These are phyloP conservation scores for Zarea fungicola DNA, from an alignment of 2,329 filamentous ascomycete genomes.

Conservation along the genomic window DNA sequence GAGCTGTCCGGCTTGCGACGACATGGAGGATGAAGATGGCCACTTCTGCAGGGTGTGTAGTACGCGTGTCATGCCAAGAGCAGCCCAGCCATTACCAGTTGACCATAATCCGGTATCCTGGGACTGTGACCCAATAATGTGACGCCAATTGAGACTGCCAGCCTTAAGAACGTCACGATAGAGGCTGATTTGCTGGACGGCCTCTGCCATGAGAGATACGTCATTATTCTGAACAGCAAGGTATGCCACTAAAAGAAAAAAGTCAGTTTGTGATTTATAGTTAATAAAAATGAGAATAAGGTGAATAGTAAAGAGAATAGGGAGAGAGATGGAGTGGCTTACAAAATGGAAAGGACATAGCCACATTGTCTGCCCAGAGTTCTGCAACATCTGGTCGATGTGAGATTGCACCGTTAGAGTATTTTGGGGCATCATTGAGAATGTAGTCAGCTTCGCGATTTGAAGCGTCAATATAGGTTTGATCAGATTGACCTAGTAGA, in stretches of 20 bases:
- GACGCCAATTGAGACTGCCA: slow-evolving; percentile 14
- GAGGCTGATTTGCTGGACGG: slow-evolving; percentile 13
- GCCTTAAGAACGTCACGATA: slow-evolving; percentile 14
- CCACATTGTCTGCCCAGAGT: slow-evolving; percentile 17
- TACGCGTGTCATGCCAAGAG: slow-evolving; percentile 15
- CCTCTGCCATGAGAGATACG: slow-evolving; percentile 5
- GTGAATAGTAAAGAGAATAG: no score
- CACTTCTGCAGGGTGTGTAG: slow-evolving; percentile 16
- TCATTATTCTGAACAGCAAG: slow-evolving; percentile 13
- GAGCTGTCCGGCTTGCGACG: slow-evolving; percentile 3
- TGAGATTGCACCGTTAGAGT: slow-evolving; percentile 14
- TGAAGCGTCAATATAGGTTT: slow-evolving; percentile 11
- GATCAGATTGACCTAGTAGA: slow-evolving; percentile 14
- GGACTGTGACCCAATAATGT: slow-evolving; percentile 16
- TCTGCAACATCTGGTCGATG: slow-evolving; percentile 14
- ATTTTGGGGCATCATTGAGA: slow-evolving; percentile 8
- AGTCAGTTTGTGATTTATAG: no score
- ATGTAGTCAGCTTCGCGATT: slow-evolving; percentile 13
- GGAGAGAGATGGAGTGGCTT: no score
- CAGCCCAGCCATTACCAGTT: slow-evolving; percentile 15
- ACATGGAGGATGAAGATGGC: slow-evolving; percentile 4
- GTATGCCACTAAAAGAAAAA: background rate
- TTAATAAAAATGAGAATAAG: no score
- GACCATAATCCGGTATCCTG: slow-evolving; percentile 16
- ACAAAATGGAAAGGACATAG: slow-evolving; percentile 17